Evolutionary conservation across 2,329 filamentous ascomycete species (phyloP).

Genomic region (Fusarium incarnatum): DNA sequence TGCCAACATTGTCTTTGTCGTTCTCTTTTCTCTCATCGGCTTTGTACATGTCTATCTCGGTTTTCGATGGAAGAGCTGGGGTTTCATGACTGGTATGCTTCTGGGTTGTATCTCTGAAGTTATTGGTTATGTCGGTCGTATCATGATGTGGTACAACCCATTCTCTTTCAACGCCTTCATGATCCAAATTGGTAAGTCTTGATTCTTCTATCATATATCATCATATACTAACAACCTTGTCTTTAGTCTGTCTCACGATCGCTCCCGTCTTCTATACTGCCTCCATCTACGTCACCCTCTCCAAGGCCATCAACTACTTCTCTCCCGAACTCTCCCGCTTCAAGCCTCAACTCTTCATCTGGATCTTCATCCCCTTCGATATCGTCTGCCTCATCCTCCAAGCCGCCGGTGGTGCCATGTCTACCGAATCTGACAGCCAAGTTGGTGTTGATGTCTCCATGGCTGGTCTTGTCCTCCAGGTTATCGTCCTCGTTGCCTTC

Average conservation of each 20-base stretch:
- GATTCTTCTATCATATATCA: too few relatives aligned
- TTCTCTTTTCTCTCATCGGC: constrained; percentile 59
- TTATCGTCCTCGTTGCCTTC: constrained; percentile 66
- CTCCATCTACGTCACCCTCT: constrained; percentile 74
- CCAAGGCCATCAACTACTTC: constrained; percentile 56
- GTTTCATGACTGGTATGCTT: constrained; percentile 64
- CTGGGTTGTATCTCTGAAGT: constrained; percentile 68
- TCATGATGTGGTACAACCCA: constrained; percentile 68
- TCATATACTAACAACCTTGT: not conserved
- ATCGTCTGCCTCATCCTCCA: constrained; percentile 68
- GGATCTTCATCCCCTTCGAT: constrained; percentile 67
- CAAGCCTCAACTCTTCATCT: constrained; percentile 57
- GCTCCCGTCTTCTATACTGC: constrained; percentile 65
- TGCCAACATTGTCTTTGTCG: constrained; percentile 65
- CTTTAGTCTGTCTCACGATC: constrained; percentile 65
- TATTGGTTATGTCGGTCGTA: constrained; percentile 71
- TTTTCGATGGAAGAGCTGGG: constrained; percentile 59
- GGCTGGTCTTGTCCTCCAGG: constrained; percentile 69
- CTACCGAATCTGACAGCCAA: constrained; percentile 52
- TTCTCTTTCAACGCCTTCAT: constrained; percentile 71
- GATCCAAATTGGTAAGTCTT: constrained; percentile 68
- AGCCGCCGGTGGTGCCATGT: constrained; percentile 67
- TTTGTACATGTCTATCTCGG: constrained; percentile 60
- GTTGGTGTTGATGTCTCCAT: constrained; percentile 55
- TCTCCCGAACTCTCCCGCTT: constrained; percentile 57